phyloP scores from a whole-genome alignment of 2,329 filamentous ascomycete species.

The Fusarium sp. region DNA sequence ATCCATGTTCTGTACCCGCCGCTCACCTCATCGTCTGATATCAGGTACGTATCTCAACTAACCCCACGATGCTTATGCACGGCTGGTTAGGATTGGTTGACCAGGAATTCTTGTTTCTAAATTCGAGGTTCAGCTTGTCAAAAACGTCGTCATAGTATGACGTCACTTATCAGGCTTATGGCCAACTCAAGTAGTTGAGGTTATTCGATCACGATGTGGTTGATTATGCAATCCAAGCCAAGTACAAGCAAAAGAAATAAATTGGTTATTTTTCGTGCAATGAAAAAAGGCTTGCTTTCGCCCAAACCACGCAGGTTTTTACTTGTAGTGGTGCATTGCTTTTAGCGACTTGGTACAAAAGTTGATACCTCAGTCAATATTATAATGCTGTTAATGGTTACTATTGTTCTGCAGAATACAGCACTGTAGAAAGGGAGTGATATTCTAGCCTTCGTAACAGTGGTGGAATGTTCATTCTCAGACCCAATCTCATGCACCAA shows the following conservation, averaged over 20 bases:
- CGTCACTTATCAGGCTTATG: slow-evolving; percentile 15
- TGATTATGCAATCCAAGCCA: neutral
- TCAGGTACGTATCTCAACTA: neutral
- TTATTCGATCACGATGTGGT: neutral
- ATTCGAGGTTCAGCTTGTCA: slow-evolving; percentile 1
- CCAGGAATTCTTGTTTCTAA: slow-evolving; percentile 5
- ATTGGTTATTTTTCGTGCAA: neutral
- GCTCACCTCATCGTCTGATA: slow-evolving; percentile 9
- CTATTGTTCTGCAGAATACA: slow-evolving; percentile 9
- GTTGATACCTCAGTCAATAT: neutral
- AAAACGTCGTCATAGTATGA: slow-evolving; percentile 29
- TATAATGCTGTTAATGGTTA: neutral
- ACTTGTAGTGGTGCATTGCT: neutral
- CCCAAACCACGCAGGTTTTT: neutral
- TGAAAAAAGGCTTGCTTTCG: neutral
- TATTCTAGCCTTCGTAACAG: neutral
- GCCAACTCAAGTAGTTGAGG: neutral
- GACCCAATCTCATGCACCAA: slow-evolving; percentile 43
- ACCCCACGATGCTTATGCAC: neutral
- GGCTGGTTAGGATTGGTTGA: neutral
- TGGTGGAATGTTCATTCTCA: neutral
- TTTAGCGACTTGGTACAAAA: neutral
- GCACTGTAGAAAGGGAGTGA: neutral
- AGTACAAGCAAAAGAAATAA: neutral
- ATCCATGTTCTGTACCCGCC: slow-evolving; percentile 14